These are phyloP conservation scores for Torrubiellomyces zombiae DNA, from an alignment of 2,329 filamentous ascomycete genomes.

Conservation along the genomic window DNA sequence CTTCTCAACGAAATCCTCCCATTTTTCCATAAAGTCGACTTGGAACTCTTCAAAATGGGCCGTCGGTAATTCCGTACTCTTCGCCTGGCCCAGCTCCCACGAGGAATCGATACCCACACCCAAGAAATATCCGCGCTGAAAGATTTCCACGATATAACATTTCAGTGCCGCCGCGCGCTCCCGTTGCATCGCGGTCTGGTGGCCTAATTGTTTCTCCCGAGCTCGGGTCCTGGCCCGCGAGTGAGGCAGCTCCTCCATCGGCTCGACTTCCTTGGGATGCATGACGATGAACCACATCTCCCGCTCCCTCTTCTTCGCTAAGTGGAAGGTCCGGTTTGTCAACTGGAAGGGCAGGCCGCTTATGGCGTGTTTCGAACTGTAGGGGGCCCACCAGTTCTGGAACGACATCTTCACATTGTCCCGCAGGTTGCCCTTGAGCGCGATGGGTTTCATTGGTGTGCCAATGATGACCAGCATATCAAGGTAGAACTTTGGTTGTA, in stretches of 20 bases:
- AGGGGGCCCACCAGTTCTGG: constrained; percentile 1
- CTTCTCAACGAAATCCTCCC: too few species aligned
- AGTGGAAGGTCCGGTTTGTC: constrained; percentile 1
- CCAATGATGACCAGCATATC: background rate
- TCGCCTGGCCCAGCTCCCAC: background rate
- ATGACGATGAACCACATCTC: constrained; percentile 3
- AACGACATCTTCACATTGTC: constrained; percentile 1
- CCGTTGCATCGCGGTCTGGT: background rate
- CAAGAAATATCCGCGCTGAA: background rate
- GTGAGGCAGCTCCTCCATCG: background rate
- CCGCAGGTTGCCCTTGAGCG: background rate
- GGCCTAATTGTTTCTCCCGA: background rate
- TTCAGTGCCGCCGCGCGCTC: background rate
- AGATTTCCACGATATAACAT: background rate
- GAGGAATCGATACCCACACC: background rate
- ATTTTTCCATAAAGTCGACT: background rate
- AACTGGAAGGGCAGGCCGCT: constrained; percentile 1
- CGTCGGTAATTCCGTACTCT: background rate
- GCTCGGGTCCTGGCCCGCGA: background rate
- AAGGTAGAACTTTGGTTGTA: background rate
- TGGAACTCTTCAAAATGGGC: background rate
- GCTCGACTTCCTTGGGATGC: background rate
- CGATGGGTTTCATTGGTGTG: background rate
- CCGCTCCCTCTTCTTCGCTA: background rate
- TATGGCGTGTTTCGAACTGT: constrained; percentile 1